Conservation (phyloP, 306 rosid genomes). For the Inga laurina region DNA sequence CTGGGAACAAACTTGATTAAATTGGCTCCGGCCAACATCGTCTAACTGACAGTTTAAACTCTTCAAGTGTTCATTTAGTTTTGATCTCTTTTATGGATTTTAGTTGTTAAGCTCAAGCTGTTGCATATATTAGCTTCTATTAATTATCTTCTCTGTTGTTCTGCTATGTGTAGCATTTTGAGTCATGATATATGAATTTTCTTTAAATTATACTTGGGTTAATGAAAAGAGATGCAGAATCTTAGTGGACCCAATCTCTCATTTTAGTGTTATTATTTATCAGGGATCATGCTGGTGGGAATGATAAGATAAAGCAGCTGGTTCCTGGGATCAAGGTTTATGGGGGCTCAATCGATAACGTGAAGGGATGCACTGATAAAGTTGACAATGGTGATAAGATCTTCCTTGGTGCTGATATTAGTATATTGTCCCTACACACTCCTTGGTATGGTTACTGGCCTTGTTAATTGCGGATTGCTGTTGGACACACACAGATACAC, state of each 20-base stretch:
- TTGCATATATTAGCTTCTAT: slow-evolving; percentile 4
- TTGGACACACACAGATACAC: not conserved
- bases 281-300: slow-evolving; percentile 96
- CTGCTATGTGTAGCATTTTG: not conserved
- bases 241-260: not conserved
- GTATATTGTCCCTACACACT: slow-evolving; percentile 74
- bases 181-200: not conserved
- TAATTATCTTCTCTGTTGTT: not conserved
- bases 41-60: not conserved
- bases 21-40: not conserved
- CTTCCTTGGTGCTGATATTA: slow-evolving; percentile 68
- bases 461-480: not conserved
- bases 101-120: not conserved
- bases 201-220: not conserved
- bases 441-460: slow-evolving; percentile 64
- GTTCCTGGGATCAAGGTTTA: slow-evolving; percentile 86
- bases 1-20: not conserved
- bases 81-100: not conserved
- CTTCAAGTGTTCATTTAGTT: not conserved
- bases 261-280: not conserved
- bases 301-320: slow-evolving; percentile 75
- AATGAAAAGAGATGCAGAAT: not conserved
- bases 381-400: slow-evolving; percentile 88
- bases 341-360: slow-evolving; percentile 87
- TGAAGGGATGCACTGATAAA: slow-evolving; percentile 80